Percentiles rank a stretch among this genome's conserved stretches.
These are phyloP conservation scores for Ceratobasidium sp. DNA, from an alignment of 1,284 basidiomycete species.

Conservation along the genomic window DNA sequence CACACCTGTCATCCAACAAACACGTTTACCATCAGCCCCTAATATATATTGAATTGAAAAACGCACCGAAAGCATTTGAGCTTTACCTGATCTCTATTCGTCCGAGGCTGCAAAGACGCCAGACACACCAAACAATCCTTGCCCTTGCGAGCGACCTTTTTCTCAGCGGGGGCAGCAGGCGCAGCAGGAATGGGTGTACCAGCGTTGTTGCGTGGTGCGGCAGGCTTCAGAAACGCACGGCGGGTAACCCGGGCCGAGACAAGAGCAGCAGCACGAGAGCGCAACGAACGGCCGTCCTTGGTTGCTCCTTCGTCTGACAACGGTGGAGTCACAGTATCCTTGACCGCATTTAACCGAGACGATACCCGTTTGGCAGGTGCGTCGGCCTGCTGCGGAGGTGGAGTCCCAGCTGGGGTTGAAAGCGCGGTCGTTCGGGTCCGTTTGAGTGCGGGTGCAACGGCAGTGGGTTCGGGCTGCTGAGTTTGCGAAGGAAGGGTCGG, in stretches of 20 bases:
- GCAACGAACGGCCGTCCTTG: conserved; percentile 15
- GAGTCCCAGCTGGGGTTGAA: conserved; percentile 16
- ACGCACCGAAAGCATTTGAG: conserved; percentile 33
- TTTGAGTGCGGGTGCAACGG: not conserved
- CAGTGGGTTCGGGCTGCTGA: not conserved
- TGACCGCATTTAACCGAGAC: conserved; percentile 14
- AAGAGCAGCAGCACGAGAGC: conserved; percentile 6
- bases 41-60: not conserved
- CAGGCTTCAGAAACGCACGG: conserved; percentile 31
- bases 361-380: not conserved
- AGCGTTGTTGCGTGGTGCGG: conserved; percentile 7
- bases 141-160: conserved; percentile 35
- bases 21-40: not conserved
- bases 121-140: conserved; percentile 30
- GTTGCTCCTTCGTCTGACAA: conserved; percentile 24
- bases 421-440: conserved; percentile 10
- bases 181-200: conserved; percentile 2
- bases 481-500: conserved; percentile 14
- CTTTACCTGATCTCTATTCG: conserved; percentile 6
- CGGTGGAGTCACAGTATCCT: conserved; percentile 14
- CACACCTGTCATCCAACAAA: conserved; percentile 6
- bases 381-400: conserved; percentile 5
- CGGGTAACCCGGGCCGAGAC: conserved; percentile 19
- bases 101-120: not conserved
- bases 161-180: conserved; percentile 2